Percentiles rank a stretch among this genome's conserved stretches.
phyloP scores from a whole-genome alignment of 1,139 yeast species.

The Geotrichum macrosporum region DNA sequence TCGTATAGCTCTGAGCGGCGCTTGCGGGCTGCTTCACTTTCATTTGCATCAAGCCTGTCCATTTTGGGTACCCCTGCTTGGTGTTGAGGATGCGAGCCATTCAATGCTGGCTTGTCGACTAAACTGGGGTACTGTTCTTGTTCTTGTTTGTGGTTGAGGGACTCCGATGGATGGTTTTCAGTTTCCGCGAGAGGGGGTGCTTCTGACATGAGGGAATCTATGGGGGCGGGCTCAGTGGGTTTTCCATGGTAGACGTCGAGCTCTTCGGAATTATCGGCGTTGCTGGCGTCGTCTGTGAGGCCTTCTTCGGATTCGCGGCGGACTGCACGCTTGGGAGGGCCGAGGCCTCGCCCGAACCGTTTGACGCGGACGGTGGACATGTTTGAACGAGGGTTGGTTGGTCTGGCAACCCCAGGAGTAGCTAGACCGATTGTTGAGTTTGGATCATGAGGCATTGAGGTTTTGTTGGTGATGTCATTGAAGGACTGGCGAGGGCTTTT shows the following conservation, averaged over 20 bases:
- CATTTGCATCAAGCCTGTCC: slow-evolving; percentile 11
- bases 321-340: slow-evolving; percentile 25
- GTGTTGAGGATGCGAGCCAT: not conserved
- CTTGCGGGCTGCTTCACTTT: slow-evolving; percentile 16
- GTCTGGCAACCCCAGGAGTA: slow-evolving; percentile 42
- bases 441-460: not conserved
- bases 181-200: too few relatives aligned
- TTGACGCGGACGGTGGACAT: slow-evolving; percentile 21
- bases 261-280: slow-evolving; percentile 7
- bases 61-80: not conserved
- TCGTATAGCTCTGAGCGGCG: slow-evolving; percentile 17
- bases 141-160: too few relatives aligned
- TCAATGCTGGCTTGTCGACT: too few relatives aligned
- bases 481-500: slow-evolving; percentile 1
- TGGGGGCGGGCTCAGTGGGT: not conserved
- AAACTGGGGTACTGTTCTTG: too few relatives aligned
- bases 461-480: not conserved
- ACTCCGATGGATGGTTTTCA: too few relatives aligned
- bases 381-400: slow-evolving; percentile 10
- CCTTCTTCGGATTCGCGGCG: slow-evolving; percentile 20
- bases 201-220: too few relatives aligned
- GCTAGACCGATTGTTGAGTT: slow-evolving; percentile 1
- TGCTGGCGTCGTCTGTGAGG: slow-evolving; percentile 4
- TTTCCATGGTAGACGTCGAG: not conserved
- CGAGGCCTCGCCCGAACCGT: slow-evolving; percentile 24